Base-by-base conservation (phyloP, 2,329 filamentous ascomycete species). In the Penicillium digitatum region DNA sequence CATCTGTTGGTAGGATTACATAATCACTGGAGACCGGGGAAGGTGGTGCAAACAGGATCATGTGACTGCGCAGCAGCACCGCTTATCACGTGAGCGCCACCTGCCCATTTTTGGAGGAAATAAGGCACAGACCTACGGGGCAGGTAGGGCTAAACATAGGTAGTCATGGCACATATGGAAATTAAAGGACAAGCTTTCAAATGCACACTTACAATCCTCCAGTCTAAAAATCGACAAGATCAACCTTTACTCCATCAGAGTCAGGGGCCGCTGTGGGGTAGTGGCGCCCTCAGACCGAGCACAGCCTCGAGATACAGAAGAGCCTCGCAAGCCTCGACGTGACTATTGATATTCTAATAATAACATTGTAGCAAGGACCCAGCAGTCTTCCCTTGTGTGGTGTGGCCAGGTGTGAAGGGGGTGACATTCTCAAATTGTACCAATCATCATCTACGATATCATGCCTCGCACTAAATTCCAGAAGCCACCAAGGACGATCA, bases 401-500 rank as follows among this genome's bases (percentile, higher is more conserved):
- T 11, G 18, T 46, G 43, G 27, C 43, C 27, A 22, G 27, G 27
- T 24, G 27, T 47, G 26, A 52, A 52, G 43, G 39, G 48, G 49
- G 20, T 47, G 14, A 14, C 34, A 47, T 52, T 52, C 29, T 37
- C 20, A 27, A 26, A 47, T 38, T 48, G 14, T 42, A 31, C 49
- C 34, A 52, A 52, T 52, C 34, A 52, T 26, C 20, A 18, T 20
- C 11, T 52, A 20, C 18, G 11, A 24, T 11, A 52, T 47, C 40
- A 29, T 52, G 24, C 42, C 42, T 39, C 1, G 11, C 10, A 51
- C 35, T 39, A 32, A 49, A 14, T 39, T 34, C 22, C n/a, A 11
- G 29, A 45, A 52, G 42, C 42, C 49, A 48, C 37, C 26, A 27
- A 16, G 29, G 60, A 53, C 53, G 57, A 61, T 63, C 54, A 57